A percentile compares a stretch with the other conserved stretches of the same genome.
phyloP scores from a whole-genome alignment of 2,329 filamentous ascomycete genomes.

The Paecilomyces sp. region DNA sequence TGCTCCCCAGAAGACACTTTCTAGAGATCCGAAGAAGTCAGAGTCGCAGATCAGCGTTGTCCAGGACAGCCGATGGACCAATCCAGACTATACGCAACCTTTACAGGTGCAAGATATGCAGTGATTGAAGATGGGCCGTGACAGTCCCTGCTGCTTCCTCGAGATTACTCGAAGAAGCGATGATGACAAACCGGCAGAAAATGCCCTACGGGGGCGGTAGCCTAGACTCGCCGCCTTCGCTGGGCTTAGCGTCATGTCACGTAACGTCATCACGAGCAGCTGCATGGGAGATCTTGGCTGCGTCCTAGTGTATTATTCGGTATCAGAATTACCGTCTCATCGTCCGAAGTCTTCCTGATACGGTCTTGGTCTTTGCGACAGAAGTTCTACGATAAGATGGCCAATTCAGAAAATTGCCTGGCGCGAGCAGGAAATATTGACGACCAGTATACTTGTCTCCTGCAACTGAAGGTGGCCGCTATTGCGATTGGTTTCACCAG shows the following conservation, averaged over 20 bases:
- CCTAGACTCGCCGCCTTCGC: not conserved
- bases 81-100: not conserved
- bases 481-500: not conserved
- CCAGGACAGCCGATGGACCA: not conserved
- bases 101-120: not conserved
- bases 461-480: not conserved
- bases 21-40: not conserved
- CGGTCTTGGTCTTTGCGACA: not conserved
- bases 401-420: not conserved
- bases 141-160: not conserved
- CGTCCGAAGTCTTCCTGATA: not conserved
- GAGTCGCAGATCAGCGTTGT: not conserved
- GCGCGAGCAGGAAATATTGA: not conserved
- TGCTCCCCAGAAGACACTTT: not conserved
- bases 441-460: not conserved
- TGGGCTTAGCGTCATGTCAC: not conserved
- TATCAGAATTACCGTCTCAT: not conserved
- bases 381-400: not conserved
- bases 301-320: not conserved
- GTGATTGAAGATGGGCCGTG: not conserved
- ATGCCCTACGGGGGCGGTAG: not conserved
- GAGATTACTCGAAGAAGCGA: not conserved
- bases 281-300: not conserved
- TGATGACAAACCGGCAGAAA: slow-evolving; percentile 1
- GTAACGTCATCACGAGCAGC: not conserved